Conservation (phyloP, 768 basidiomycete species). For the Mycena leptocephala region DNA sequence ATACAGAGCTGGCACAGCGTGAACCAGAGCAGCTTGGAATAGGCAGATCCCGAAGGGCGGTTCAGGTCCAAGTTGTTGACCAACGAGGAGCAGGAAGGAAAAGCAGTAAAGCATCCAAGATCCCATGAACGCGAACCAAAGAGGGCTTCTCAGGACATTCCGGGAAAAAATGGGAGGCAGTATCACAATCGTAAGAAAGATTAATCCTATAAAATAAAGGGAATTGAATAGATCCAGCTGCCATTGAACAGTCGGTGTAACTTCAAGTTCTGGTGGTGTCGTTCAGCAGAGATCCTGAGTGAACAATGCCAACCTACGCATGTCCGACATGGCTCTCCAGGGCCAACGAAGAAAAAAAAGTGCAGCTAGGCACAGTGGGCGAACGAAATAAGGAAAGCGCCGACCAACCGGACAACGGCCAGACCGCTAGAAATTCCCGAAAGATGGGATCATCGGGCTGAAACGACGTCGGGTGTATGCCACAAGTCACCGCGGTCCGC, state of each 20-base stretch:
- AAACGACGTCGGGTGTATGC: too few species aligned
- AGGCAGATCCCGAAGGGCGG: conserved; percentile 43
- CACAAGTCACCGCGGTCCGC: too few species aligned
- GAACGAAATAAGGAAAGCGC: background rate
- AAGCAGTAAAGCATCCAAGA: conserved; percentile 42
- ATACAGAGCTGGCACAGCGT: conserved; percentile 44
- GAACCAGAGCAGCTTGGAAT: conserved; percentile 45
- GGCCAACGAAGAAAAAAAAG: background rate
- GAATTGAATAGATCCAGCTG: conserved; percentile 20
- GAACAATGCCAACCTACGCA: background rate
- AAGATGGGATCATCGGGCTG: too few species aligned
- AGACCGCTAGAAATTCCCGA: too few species aligned
- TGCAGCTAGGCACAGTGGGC: background rate
- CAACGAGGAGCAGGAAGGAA: conserved; percentile 41
- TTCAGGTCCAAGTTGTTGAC: conserved; percentile 39
- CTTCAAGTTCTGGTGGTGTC: background rate
- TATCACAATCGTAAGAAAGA: conserved; percentile 3
- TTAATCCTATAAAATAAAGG: background rate
- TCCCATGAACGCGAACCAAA: conserved; percentile 43
- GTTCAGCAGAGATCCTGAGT: background rate
- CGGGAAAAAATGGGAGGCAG: conserved; percentile 29
- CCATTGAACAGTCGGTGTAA: background rate
- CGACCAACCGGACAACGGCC: too few species aligned
- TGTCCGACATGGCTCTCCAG: background rate
- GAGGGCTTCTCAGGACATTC: conserved; percentile 26